These are phyloP conservation scores for Rhodamnia rubescens DNA, from an alignment of 345 rosid genomes.

Conservation along the genomic window DNA sequence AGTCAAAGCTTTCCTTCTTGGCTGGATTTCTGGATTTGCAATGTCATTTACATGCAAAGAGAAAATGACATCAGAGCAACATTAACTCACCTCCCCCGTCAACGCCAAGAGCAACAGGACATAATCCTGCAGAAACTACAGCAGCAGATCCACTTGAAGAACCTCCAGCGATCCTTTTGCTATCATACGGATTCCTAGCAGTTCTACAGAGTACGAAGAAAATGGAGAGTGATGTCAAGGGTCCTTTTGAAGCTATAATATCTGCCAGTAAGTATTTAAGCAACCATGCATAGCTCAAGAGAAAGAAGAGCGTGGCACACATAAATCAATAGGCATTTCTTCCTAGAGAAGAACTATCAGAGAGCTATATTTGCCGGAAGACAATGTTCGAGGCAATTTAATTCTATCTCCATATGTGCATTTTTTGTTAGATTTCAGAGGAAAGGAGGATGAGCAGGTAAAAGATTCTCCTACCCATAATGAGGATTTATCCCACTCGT, in stretches of 20 bases:
- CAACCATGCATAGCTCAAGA: neutral
- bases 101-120: conserved; percentile 74
- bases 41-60: neutral
- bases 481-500: conserved; percentile 78
- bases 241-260: neutral
- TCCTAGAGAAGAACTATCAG: neutral
- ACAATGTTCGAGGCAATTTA: neutral
- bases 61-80: neutral
- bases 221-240: neutral
- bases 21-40: neutral
- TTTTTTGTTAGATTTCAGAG: neutral
- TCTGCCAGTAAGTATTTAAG: neutral
- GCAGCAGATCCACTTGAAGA: conserved; percentile 84
- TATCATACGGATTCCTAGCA: conserved; percentile 50
- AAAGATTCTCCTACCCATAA: conserved; percentile 29
- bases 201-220: conserved; percentile 13
- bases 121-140: conserved; percentile 58
- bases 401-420: neutral
- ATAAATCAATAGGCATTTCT: neutral
- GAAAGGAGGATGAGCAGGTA: neutral
- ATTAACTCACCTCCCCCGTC: conserved; percentile 64
- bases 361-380: neutral
- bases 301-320: neutral
- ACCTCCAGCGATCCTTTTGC: conserved; percentile 43
- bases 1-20: neutral